phyloP scores from a whole-genome alignment of 768 basidiomycete species.

The Pleurotus eryngii region DNA sequence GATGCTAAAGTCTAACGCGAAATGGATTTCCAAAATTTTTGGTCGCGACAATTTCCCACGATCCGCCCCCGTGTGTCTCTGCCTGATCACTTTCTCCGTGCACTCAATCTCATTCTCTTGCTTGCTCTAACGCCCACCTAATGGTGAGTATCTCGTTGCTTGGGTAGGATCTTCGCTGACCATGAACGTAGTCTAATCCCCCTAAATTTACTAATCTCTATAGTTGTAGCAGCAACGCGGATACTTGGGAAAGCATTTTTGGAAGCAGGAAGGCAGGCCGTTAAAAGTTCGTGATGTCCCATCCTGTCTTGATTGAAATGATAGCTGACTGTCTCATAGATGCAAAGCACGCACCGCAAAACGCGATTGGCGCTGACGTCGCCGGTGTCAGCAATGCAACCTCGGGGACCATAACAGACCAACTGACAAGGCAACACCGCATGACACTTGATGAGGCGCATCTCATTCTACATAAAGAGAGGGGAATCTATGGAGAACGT shows the following conservation, averaged over 20 bases:
- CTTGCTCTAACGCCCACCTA: background rate
- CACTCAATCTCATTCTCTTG: background rate
- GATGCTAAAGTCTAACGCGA: background rate
- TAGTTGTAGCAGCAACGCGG: constrained; percentile 69
- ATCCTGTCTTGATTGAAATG: too few relatives aligned
- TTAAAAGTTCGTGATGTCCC: constrained; percentile 67
- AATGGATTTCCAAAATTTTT: constrained; percentile 1
- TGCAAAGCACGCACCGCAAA: constrained; percentile 78
- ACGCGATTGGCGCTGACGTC: constrained; percentile 60
- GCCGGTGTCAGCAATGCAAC: constrained; percentile 74
- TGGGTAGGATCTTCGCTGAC: background rate
- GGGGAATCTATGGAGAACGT: constrained; percentile 67
- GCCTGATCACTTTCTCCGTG: background rate
- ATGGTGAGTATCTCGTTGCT: background rate
- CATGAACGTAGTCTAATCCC: constrained; percentile 53
- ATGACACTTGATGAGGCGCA: constrained; percentile 97
- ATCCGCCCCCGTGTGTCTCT: background rate
- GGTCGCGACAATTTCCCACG: background rate
- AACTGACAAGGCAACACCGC: constrained; percentile 76
- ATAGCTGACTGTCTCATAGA: constrained; percentile 41
- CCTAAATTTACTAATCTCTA: constrained; percentile 77
- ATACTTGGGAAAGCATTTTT: constrained; percentile 90
- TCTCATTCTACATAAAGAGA: constrained; percentile 82
- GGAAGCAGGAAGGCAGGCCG: constrained; percentile 89
- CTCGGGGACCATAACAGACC: constrained; percentile 74